Conservation (phyloP, 163 green algal species). For the Prototheca cutis region DNA sequence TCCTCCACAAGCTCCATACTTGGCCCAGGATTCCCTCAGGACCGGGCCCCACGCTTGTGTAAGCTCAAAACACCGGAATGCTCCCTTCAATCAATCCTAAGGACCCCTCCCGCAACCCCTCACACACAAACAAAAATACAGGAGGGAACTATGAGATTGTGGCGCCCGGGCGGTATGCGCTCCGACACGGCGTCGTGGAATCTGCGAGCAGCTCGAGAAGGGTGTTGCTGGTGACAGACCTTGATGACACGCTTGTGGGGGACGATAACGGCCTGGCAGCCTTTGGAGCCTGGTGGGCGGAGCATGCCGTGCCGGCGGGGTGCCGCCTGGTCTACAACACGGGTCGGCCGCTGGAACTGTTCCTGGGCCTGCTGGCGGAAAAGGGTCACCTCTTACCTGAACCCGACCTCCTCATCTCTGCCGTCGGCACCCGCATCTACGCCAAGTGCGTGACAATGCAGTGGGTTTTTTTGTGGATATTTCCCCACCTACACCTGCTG, state of each 20-base stretch:
- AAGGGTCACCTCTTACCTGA: slow-evolving; percentile 40
- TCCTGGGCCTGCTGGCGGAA: slow-evolving; percentile 42
- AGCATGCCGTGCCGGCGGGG: slow-evolving; percentile 28
- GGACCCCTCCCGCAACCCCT: too few species aligned
- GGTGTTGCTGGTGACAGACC: slow-evolving; percentile 48
- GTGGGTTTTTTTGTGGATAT: too few species aligned
- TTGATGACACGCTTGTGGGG: slow-evolving; percentile 62
- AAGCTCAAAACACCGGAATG: too few species aligned
- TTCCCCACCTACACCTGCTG: too few species aligned
- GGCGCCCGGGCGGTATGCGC: slow-evolving; percentile 32
- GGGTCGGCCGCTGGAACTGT: slow-evolving; percentile 37
- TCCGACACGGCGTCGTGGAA: slow-evolving; percentile 32
- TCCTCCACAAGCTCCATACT: too few species aligned
- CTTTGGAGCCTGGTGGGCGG: slow-evolving; percentile 49
- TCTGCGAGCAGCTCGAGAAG: slow-evolving; percentile 6
- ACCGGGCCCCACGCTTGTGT: too few species aligned
- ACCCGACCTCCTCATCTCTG: slow-evolving; percentile 57
- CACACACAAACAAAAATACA: too few species aligned
- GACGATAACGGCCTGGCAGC: slow-evolving; percentile 33
- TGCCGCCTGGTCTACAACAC: slow-evolving; percentile 56
- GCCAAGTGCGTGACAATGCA: too few species aligned
- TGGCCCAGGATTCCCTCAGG: too few species aligned
- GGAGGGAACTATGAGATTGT: slow-evolving; percentile 46
- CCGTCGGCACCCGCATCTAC: slow-evolving; percentile 66
- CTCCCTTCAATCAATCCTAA: too few species aligned